These are phyloP conservation scores for Massarina eburnea DNA, from an alignment of 2,329 filamentous ascomycete genomes.

Conservation along the genomic window DNA sequence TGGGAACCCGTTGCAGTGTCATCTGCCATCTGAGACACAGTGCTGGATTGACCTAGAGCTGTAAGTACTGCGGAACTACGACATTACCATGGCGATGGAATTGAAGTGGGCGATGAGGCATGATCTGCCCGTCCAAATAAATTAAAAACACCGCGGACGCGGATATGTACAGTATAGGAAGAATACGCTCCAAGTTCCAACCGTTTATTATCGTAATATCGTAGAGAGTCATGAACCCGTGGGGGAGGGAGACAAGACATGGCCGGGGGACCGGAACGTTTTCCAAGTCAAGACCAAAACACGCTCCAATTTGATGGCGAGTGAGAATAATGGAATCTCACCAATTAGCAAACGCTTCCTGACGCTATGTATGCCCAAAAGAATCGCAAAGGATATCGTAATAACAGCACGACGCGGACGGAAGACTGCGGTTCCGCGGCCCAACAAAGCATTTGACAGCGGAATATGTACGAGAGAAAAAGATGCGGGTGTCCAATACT, in stretches of 20 bases:
- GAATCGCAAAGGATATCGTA: constrained; percentile 13
- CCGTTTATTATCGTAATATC: constrained; percentile 7
- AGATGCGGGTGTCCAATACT: constrained; percentile 19
- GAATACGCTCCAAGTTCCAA: constrained; percentile 1
- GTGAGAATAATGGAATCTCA: constrained; percentile 1
- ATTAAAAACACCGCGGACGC: not conserved
- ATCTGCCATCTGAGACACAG: not conserved
- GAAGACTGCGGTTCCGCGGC: constrained; percentile 14
- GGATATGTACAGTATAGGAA: not conserved
- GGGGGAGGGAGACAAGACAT: constrained; percentile 1
- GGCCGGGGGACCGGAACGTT: not conserved
- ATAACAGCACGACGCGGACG: constrained; percentile 14
- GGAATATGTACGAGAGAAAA: constrained; percentile 25
- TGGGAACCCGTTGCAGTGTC: not conserved
- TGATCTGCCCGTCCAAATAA: not conserved
- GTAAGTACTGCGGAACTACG: not conserved
- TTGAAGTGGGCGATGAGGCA: not conserved
- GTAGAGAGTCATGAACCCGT: constrained; percentile 8
- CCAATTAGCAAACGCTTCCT: constrained; percentile 25
- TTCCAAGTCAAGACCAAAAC: not conserved
- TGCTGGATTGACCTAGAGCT: not conserved
- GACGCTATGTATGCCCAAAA: constrained; percentile 22
- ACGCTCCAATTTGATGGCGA: constrained; percentile 2
- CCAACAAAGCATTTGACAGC: constrained; percentile 28
- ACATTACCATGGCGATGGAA: no score